These are phyloP conservation scores for Neurospora africana DNA, from an alignment of 495 filamentous ascomycete species.

Conservation along the genomic window DNA sequence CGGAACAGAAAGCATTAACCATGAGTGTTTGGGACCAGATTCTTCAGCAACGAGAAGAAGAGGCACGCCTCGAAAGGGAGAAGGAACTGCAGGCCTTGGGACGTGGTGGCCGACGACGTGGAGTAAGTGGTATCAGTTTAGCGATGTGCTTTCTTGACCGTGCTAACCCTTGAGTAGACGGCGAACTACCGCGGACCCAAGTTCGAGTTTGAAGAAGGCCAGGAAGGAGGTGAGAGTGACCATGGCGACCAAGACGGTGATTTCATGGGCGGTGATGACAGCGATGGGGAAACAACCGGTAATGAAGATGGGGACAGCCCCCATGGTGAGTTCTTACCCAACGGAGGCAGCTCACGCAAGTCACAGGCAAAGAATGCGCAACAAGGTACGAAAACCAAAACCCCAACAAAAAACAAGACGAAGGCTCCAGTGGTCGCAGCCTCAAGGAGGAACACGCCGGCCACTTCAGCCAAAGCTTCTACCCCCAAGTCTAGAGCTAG, in stretches of 20 bases:
- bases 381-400: neutral
- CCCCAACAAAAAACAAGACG: neutral
- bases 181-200: constrained; percentile 15
- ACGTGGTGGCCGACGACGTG: constrained; percentile 61
- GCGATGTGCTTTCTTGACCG: constrained; percentile 1
- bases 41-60: constrained; percentile 66
- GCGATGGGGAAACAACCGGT: constrained; percentile 16
- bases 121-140: constrained; percentile 28
- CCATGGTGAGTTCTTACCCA: constrained; percentile 10
- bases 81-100: constrained; percentile 60
- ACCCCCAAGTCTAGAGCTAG: neutral
- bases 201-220: constrained; percentile 19
- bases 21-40: constrained; percentile 82
- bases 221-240: constrained; percentile 19
- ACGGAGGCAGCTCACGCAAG: constrained; percentile 4
- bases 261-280: constrained; percentile 23
- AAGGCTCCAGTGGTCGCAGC: neutral
- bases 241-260: constrained; percentile 19
- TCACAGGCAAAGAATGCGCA: constrained; percentile 1
- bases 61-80: constrained; percentile 57
- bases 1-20: constrained; percentile 43
- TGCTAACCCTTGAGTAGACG: constrained; percentile 18
- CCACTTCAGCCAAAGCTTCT: neutral
- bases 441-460: neutral
- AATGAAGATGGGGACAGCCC: constrained; percentile 12